Base-by-base conservation (phyloP, 2,329 filamentous ascomycete species). In the Whalleya microplaca region DNA sequence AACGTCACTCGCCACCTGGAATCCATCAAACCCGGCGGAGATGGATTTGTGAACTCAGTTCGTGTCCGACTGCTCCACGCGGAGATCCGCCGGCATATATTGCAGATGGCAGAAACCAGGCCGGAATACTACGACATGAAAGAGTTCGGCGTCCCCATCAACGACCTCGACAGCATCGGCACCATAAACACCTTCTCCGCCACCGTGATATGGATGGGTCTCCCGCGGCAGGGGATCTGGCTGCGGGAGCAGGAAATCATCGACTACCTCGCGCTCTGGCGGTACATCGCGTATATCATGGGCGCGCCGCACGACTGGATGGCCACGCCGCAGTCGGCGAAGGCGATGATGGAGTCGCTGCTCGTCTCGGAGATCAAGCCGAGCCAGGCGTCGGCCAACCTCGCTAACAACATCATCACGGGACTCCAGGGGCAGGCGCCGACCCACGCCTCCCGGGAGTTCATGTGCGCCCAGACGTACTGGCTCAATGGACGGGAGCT, bases 221-320 rank as follows among this genome's bases (percentile, higher is more conserved):
- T 55, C 3, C 51, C 41, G 14, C 48, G 41, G 19, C 41, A 93
- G 73, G 90, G 90, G 2, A 85, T 94, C 52, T 86, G 76, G 62
- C 74, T 90, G 21, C 79, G 80, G 0, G 55, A 78, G 23, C 81
- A 83, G 55, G 89, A 94, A 68, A 84, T 83, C 2, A 68, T 69
- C 1, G 89, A 92, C 66, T 93, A 91, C 68, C 78, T 91, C 44
- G 88, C 89, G 0, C 75, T 94, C 0, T 94, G 90, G 89, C 82
- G 90, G 2, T 89, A 90, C 61, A 83, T 93, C 12, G 89, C 83
- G 0, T 81, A 91, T 66, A 77, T 92, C 27, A 81, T 92, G 65
- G 90, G 90, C 12, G 85, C 84, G 6, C 90, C 89, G 0, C 83
- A 83, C 1, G 80, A 80, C 21, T 80, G 79, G 61, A 85, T 92